Evolutionary conservation across 257 asterid species (phyloP), one percentile per base, ranked within the genome.

Genomic region (Coffea eugenioides): DNA sequence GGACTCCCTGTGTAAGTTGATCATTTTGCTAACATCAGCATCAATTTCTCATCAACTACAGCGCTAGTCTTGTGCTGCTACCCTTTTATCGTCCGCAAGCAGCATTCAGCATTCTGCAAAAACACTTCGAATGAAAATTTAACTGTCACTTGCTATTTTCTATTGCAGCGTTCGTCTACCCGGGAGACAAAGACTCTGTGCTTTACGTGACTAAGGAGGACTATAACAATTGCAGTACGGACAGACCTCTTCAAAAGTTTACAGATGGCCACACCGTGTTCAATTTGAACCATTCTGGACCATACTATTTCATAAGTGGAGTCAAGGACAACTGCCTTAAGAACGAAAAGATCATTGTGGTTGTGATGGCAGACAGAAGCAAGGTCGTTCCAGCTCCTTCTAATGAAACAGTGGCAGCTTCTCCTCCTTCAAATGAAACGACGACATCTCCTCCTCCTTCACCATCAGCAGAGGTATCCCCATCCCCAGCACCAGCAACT

Each of bases 251-350:
- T 1, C 84, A 85, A 0, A 88, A 90, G 84, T 86, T 82, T 74
- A 81, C 82, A 1, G 94, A 88, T 39, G 97, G 98, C 8, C 90
- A 88, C 79, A 86, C 92, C 0, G 87, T 68, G 56, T 79, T 86
- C 85, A 82, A 69, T 36, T 76, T 92, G 45, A 71, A 85, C 52
- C 88, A 88, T 27, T 90, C 97, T 3, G 98, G 97, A 10, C 81
- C 96, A 8, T 78, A 89, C 74, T 91, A 89, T 85, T 94, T 92
- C 93, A 91, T 94, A 5, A 94, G 98, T 65, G 97, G 98, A 9
- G 88, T 84, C 46, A 85, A 80, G 46, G 95, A 90, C 3, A 82
- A 91, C 67, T 94, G 98, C 84, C 89, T 64, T 78, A 94, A 90
- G 79, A 92, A 91, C 27, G 90, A 94, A 62, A 94, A 92, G 85